Evolutionary conservation across 2,329 filamentous ascomycete genomes (phyloP).

Genomic region (Pseudogymnoascus sp.): DNA sequence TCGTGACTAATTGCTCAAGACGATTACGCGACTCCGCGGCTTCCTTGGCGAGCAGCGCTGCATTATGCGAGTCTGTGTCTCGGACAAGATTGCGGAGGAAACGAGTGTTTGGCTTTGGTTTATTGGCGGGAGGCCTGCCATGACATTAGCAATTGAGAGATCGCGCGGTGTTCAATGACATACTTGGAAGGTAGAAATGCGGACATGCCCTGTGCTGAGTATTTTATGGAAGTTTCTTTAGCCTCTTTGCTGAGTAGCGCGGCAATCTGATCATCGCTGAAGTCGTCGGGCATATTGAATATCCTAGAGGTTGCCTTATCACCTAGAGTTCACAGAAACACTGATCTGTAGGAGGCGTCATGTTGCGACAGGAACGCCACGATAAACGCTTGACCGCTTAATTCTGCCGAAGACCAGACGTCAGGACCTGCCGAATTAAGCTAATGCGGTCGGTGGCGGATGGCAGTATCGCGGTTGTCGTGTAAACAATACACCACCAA

Average conservation of each 20-base stretch:
- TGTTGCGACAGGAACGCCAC: not conserved
- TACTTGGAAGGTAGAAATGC: constrained; percentile 52
- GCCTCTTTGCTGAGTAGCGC: constrained; percentile 74
- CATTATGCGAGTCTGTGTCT: constrained; percentile 83
- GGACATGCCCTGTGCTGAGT: constrained; percentile 64
- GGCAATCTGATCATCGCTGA: constrained; percentile 73
- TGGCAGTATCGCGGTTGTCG: not conserved
- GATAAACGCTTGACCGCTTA: constrained; percentile 6
- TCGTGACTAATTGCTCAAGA: constrained; percentile 50
- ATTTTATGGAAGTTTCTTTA: constrained; percentile 60
- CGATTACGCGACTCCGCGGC: constrained; percentile 67
- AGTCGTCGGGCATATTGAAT: constrained; percentile 30
- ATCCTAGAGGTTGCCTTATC: not conserved
- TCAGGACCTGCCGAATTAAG: not conserved
- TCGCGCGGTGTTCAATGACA: not conserved
- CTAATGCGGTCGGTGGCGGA: not conserved
- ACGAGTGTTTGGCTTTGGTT: constrained; percentile 82
- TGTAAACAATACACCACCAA: not conserved
- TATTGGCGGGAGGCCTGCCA: constrained; percentile 41
- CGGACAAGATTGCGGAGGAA: constrained; percentile 84
- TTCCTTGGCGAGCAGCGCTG: constrained; percentile 75
- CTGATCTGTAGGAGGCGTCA: not conserved
- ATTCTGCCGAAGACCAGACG: not conserved
- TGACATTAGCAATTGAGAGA: not conserved
- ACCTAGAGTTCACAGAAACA: not conserved